Conservation (phyloP, 202 grass and related monocot species). For the Cymbopogon flexuosus region DNA sequence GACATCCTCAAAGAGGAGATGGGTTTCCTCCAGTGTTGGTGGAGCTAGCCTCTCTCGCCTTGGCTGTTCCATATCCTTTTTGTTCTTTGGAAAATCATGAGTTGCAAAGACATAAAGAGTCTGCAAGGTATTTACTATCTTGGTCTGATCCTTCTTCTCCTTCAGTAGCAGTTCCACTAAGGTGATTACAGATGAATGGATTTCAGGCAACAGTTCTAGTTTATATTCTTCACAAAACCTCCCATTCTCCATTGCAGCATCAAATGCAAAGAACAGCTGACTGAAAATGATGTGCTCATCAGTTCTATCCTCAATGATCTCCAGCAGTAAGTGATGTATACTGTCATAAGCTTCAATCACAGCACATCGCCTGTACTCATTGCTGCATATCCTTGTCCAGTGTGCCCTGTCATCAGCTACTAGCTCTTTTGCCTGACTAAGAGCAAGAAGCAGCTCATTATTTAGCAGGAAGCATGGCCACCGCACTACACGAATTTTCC, state of each 20-base stretch:
- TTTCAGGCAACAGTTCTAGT: conserved; percentile 44
- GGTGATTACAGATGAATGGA: conserved; percentile 65
- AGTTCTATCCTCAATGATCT: conserved; percentile 54
- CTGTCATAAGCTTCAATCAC: conserved; percentile 92
- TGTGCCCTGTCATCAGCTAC: conserved; percentile 55
- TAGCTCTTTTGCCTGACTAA: conserved; percentile 72
- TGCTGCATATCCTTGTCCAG: conserved; percentile 65
- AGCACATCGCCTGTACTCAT: conserved; percentile 79
- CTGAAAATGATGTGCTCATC: conserved; percentile 58
- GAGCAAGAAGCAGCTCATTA: conserved; percentile 82
- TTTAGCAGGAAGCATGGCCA: conserved; percentile 89
- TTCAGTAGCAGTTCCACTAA: conserved; percentile 60
- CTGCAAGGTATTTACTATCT: conserved; percentile 84
- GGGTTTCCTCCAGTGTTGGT: conserved; percentile 29
- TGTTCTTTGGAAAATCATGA: conserved; percentile 64
- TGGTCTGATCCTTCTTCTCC: conserved; percentile 59
- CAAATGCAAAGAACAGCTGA: conserved; percentile 60
- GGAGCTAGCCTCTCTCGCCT: conserved; percentile 50
- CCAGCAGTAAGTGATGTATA: conserved; percentile 56
- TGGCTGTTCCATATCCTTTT: conserved; percentile 55
- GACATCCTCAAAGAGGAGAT: conserved; percentile 77
- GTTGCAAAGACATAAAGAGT: conserved; percentile 71
- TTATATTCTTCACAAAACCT: conserved; percentile 59
- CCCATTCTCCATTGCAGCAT: conserved; percentile 37
- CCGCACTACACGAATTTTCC: conserved; percentile 79